phyloP scores from a whole-genome alignment of 2,329 filamentous ascomycete genomes.

The Coniochaeta sp. region DNA sequence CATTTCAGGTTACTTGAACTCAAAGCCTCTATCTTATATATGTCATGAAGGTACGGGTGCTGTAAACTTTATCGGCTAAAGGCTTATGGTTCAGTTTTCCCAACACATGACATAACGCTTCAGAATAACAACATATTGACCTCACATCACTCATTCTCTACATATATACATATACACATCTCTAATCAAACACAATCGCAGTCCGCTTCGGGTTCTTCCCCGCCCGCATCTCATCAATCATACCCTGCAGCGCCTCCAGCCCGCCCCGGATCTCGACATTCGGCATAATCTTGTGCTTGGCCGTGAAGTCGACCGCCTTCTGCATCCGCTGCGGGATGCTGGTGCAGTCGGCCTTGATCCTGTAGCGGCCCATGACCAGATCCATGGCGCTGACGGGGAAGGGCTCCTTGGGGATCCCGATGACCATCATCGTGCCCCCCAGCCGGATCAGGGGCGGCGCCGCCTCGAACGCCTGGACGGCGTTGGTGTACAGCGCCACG shows the following conservation, averaged over 20 bases:
- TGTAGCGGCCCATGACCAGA: slow-evolving; percentile 28
- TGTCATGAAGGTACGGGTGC: too few relatives aligned
- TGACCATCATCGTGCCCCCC: slow-evolving; percentile 32
- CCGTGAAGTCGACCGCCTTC: slow-evolving; percentile 34
- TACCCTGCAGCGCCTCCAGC: slow-evolving; percentile 27
- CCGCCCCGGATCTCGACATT: slow-evolving; percentile 27
- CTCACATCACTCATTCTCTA: too few relatives aligned
- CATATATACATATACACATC: too few relatives aligned
- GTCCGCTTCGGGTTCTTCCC: slow-evolving; percentile 26
- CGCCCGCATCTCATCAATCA: slow-evolving; percentile 28
- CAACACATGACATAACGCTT: too few relatives aligned
- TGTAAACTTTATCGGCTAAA: too few relatives aligned
- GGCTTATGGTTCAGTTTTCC: too few relatives aligned
- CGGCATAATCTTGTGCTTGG: slow-evolving; percentile 30
- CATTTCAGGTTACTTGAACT: too few relatives aligned
- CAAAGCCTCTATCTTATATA: too few relatives aligned
- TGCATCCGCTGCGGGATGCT: slow-evolving; percentile 32
- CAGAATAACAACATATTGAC: too few relatives aligned
- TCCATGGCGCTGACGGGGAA: slow-evolving; percentile 29
- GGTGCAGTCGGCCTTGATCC: slow-evolving; percentile 32
- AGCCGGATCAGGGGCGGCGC: slow-evolving; percentile 26
- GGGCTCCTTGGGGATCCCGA: slow-evolving; percentile 29
- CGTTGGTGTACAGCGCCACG: slow-evolving; percentile 31
- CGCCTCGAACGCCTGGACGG: slow-evolving; percentile 25
- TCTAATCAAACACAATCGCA: slow-evolving; percentile 24